Conservation (phyloP, 305 asterid species). For the Euphrasia arctica region DNA sequence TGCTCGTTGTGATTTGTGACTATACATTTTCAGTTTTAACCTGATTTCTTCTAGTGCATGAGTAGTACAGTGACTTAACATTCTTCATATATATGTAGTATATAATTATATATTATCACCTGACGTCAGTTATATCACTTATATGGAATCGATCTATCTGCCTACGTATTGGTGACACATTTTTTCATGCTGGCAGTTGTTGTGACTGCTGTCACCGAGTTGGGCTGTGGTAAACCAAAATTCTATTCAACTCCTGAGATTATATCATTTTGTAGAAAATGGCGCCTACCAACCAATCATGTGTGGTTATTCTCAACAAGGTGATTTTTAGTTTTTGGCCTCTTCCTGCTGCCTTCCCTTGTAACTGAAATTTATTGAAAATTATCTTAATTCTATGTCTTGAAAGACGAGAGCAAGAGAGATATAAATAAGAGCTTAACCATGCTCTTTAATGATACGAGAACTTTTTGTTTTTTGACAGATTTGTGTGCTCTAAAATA, state of each 20-base stretch:
- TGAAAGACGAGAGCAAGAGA: neutral
- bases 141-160: conserved; percentile 13
- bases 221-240: conserved; percentile 89
- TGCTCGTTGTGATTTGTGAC: neutral
- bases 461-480: too few species aligned
- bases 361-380: neutral
- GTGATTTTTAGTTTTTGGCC: conserved; percentile 37
- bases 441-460: neutral
- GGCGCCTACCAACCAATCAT: conserved; percentile 94
- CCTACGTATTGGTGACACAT: conserved; percentile 30
- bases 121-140: neutral
- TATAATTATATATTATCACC: too few species aligned
- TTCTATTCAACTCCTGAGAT: conserved; percentile 91
- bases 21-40: neutral
- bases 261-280: conserved; percentile 83
- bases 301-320: conserved; percentile 96
- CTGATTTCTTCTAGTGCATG: conserved; percentile 18
- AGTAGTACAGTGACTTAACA: neutral
- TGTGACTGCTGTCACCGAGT: conserved; percentile 92
- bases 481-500: too few species aligned
- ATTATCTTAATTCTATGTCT: conserved; percentile 2
- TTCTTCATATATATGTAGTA: too few species aligned
- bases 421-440: neutral
- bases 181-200: conserved; percentile 51
- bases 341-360: neutral